A percentile compares a stretch with the other conserved stretches of the same genome.
These are phyloP conservation scores for Entomortierella beljakovae DNA, from an alignment of 192 early-diverging fungal species.

Conservation along the genomic window DNA sequence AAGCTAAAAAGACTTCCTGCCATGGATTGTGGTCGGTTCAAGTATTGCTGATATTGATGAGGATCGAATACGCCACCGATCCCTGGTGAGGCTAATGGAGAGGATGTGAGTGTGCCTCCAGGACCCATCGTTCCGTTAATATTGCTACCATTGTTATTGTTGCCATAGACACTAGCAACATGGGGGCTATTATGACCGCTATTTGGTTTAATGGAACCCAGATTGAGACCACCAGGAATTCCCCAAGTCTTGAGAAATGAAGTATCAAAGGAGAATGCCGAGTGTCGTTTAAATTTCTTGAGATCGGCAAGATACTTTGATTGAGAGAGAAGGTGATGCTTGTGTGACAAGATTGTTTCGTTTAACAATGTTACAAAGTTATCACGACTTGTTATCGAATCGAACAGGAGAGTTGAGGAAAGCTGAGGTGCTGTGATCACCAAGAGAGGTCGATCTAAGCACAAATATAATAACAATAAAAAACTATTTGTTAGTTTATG, in stretches of 20 bases:
- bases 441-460: conserved; percentile 27
- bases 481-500: background rate
- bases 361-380: conserved; percentile 18
- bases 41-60: conserved; percentile 35
- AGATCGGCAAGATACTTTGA: conserved; percentile 49
- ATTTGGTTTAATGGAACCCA: conserved; percentile 28
- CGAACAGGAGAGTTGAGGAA: conserved; percentile 15
- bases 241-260: conserved; percentile 54
- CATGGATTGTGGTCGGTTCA: conserved; percentile 51
- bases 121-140: conserved; percentile 6
- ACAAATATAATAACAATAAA: background rate
- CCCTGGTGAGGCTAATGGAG: conserved; percentile 36
- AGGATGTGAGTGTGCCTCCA: conserved; percentile 13
- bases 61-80: conserved; percentile 34
- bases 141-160: background rate
- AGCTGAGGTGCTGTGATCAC: conserved; percentile 27
- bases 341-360: conserved; percentile 34
- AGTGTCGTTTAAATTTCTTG: conserved; percentile 52
- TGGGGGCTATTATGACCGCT: too few relatives aligned
- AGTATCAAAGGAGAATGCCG: conserved; percentile 48
- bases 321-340: conserved; percentile 48
- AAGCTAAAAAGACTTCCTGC: conserved; percentile 40
- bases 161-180: too few relatives aligned
- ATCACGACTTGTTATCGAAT: conserved; percentile 18
- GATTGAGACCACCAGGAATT: conserved; percentile 34